Base-by-base conservation (phyloP, 192 early-diverging fungal species). In the Coemansia sp. region DNA sequence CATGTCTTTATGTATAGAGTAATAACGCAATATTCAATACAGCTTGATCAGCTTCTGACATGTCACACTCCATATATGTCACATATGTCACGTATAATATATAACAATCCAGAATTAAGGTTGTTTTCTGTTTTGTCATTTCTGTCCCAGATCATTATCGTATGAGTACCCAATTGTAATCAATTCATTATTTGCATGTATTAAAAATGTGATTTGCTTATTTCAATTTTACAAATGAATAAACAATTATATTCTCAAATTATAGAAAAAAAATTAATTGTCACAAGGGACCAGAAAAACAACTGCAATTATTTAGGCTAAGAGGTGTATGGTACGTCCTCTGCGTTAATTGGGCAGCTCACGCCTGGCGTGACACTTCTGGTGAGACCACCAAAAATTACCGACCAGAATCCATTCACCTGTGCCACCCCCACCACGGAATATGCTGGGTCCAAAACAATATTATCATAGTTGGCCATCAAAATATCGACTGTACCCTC, bases 331-430 rank as follows among this genome's bases (percentile, higher is more conserved):
- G 55, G 37, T 3, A 74, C 45, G 4, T 67, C 64, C 27, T 50
- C 39, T 9, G 67, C 37, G 3, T 58, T 55, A 18, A 53, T 15
- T 1, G 71, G 71, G n/a, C 71, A 74, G 3, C 55, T 28, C 22
- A 41, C 46, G 23, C 48, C 43, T 0, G 53, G 29, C 0, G 10
- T 14, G 2, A 61, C 51, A 0, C 29, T 42, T 6, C 53, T 25
- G 8, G 55, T 50, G 8, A 67, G 59, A 17, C 49, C 36, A 36
- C 55, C 71, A 22, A 74, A 19, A 20, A 74, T 74, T 1, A 74
- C 59, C 0, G 71, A 74, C 71, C 71, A 74, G 64, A 41, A 74
- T n/a, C 71, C 71, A 30, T 55, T 33, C 22, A 55, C 44, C 49
- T 74, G 71, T 1, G 71, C 71, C 2, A 74, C 71, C 5, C 71